A percentile compares a stretch with the other conserved stretches of the same genome.
These are phyloP conservation scores for Boletus sp. DNA, from an alignment of 1,284 basidiomycete genomes.

Conservation along the genomic window DNA sequence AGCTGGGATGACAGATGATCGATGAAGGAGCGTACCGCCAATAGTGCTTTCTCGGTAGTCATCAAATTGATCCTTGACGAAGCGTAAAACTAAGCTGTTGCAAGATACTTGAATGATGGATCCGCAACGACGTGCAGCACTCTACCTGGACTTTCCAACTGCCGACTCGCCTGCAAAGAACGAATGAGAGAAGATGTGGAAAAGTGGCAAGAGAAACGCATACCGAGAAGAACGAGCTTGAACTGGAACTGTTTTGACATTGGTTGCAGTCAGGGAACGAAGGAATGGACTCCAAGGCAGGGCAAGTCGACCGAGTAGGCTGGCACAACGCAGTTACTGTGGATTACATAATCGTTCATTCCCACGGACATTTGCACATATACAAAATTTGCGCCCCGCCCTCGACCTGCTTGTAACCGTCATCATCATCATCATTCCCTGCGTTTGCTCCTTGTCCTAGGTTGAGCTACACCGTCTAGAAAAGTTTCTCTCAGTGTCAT, in stretches of 20 bases:
- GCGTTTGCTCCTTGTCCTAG: slow-evolving; percentile 22
- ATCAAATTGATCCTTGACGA: slow-evolving; percentile 97
- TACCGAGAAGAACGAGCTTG: slow-evolving; percentile 90
- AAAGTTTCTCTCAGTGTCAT: slow-evolving; percentile 23
- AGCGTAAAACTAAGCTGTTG: slow-evolving; percentile 83
- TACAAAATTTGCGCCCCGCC: slow-evolving; percentile 25
- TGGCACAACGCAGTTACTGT: not conserved
- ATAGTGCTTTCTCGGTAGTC: slow-evolving; percentile 94
- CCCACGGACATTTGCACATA: slow-evolving; percentile 24
- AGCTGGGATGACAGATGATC: too few species aligned
- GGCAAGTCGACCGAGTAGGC: slow-evolving; percentile 1
- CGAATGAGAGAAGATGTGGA: not conserved
- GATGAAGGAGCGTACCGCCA: slow-evolving; percentile 58
- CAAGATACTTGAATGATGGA: slow-evolving; percentile 9
- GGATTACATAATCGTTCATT: slow-evolving; percentile 26
- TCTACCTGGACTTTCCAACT: slow-evolving; percentile 91
- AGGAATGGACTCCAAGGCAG: slow-evolving; percentile 5
- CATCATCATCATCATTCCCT: slow-evolving; percentile 30
- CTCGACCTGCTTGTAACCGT: slow-evolving; percentile 19
- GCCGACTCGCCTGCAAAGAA: slow-evolving; percentile 80
- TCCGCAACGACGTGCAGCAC: slow-evolving; percentile 2
- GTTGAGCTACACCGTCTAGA: slow-evolving; percentile 25
- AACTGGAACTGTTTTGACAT: slow-evolving; percentile 86
- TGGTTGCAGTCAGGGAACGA: slow-evolving; percentile 27
- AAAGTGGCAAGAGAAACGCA: slow-evolving; percentile 16